Conservation (phyloP, 352 stramenopile genomes). For the Lagenidium giganteum region DNA sequence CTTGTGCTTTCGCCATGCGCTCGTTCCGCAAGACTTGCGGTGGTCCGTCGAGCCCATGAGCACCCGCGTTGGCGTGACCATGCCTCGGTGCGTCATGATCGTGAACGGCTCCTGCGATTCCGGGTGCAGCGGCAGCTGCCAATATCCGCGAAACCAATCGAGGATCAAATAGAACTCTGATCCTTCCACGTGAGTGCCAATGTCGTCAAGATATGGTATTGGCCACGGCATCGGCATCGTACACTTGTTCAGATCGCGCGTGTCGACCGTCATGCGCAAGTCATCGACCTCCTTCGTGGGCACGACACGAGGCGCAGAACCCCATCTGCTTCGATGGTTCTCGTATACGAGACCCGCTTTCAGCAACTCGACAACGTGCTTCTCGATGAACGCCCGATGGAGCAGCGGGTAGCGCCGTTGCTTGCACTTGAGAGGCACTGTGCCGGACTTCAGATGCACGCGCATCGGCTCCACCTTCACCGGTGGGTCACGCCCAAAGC, state of each 20-base stretch:
- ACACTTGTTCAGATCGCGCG: slow-evolving; percentile 2
- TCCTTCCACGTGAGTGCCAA: slow-evolving; percentile 1
- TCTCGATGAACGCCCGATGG: not conserved
- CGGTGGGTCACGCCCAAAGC: slow-evolving; percentile 1
- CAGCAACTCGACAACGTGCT: not conserved
- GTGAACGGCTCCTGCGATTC: slow-evolving; percentile 11
- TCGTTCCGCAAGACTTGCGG: no score
- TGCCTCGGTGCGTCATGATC: slow-evolving; percentile 13
- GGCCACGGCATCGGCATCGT: slow-evolving; percentile 17
- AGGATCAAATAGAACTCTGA: slow-evolving; percentile 6
- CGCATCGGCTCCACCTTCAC: not conserved
- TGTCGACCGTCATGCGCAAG: slow-evolving; percentile 8
- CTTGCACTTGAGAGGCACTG: slow-evolving; percentile 1
- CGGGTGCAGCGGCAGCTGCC: slow-evolving; percentile 12
- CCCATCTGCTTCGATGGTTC: not conserved
- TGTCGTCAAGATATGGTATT: slow-evolving; percentile 11
- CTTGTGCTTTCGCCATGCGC: not conserved
- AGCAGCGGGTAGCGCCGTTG: not conserved
- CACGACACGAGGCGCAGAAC: not conserved
- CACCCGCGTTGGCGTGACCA: slow-evolving; percentile 12
- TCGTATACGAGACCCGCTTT: not conserved
- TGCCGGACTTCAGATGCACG: not conserved
- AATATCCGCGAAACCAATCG: slow-evolving; percentile 8
- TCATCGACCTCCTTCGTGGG: not conserved
- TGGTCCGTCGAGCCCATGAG: slow-evolving; percentile 18